Base-by-base conservation (phyloP, 1,139 yeast genomes). In the Yamadazyma oceani region DNA sequence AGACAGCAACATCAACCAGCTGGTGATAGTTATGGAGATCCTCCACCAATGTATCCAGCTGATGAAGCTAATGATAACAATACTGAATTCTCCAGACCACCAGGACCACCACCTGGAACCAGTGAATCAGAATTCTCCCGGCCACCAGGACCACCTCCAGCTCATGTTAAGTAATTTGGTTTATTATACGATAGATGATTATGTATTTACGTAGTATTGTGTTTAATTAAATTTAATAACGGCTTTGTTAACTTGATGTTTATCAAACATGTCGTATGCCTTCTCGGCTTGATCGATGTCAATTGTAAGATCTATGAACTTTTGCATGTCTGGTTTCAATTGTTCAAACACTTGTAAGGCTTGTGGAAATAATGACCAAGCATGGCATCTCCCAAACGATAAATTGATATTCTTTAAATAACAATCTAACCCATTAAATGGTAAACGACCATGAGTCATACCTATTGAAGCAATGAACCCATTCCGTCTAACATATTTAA, bases 331-430 rank as follows among this genome's bases (percentile, higher is more conserved):
- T 17, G 52, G 55, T 39, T 76, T 72, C 39, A 76, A 54, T 30
- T 49, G 44, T 34, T 71, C 71, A 51, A 80, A 78, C 0, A 76
- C 60, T 30, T 63, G 65, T 31, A 80, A 61, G 0, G 84, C 70
- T 38, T 78, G 83, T 3, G 64, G 68, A 50, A 77, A 79, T 35
- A 78, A 62, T 2, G 82, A 66, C 66, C 81, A 71, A 1, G 78
- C 79, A 38, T 82, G 85, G 53, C 85, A 80, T 49, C 86, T 59
- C 2, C 86, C 86, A 57, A 80, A 80, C 30, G 81, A 79, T 32
- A 80, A 52, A 14, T 78, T 75, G 38, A 79, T 60, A 44, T 80
- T 78, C 51, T 80, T 80, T 50, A 71, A 55, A 49, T 80, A 80
- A 39, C 81, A 75, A 39, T 80, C 82, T 31, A 78, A 59, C 0